Evolutionary conservation across 2,329 filamentous ascomycete species (phyloP), one percentile per base, ranked within the genome.

Genomic region (Sarocladium kiliense): DNA sequence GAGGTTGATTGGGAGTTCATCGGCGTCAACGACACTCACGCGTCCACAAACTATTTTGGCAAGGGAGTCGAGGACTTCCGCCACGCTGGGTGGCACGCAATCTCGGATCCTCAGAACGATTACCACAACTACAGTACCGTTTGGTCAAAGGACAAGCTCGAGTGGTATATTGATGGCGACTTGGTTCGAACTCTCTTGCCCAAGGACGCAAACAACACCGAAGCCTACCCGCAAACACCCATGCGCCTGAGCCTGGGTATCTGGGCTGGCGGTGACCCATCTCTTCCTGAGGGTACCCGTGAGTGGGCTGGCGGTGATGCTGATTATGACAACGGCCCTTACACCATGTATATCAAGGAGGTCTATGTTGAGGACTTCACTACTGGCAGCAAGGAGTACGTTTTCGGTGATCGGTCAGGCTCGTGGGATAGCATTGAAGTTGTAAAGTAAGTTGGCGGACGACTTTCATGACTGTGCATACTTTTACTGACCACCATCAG

Each of bases 1-100:
- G 90, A 96, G 71, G 85, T 96, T 39, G 91, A 96, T 66, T 93
- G 89, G 82, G 89, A 94, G 66, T 88, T 89, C 65, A 78, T 91
- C 57, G 89, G 89, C 45, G 79, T 79, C 56, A 86, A 89, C 65
- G 71, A 74, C 55, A 81, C 77, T 16, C 71, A 78, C 32, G 87
- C 82, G 9, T 79, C 88, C 62, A 86, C 82, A 61, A 92, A 93
- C 74, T 93, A 87, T 72, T 93, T 88, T 63, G 86, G 88, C 68
- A 91, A 92, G 74, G 89, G 88, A 50, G 76, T 71, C 74, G 74
- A 83, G 71, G 68, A 88, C 75, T 66, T 76, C 71, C 77, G 82
- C 63, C 85, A 87, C 59, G 87, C 81, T 59, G 76, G 75, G 42
- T 82, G 84, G 67, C 78, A 87, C 64, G 68, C 72, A 10, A 71